Base-by-base conservation (phyloP, 163 green algal genomes). In the Volvox carteri region DNA sequence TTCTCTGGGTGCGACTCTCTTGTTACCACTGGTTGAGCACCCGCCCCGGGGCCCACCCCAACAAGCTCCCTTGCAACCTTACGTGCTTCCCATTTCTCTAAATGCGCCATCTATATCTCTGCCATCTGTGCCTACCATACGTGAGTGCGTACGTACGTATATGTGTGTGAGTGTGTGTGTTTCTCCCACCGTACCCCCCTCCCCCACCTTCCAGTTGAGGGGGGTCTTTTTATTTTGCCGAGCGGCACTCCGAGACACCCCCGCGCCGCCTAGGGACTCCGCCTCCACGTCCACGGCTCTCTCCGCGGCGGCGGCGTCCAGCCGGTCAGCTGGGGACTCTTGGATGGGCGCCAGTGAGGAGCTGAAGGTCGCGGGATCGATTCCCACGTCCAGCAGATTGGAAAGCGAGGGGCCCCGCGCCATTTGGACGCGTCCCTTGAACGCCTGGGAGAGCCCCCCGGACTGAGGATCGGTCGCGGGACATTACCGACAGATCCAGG, bases 361-460 rank as follows among this genome's bases (percentile, higher is more conserved):
- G 41, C 11, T 39, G 62, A 86, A 86, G n/a, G 68, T 37, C 62
- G 42, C 44, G n/a, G 46, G 46, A 73, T 87, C 81, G 30, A 87
- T 87, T 11, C 80, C 80, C 62, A 48, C 87, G 77, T 98, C 96
- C 58, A 98, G 90, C 78, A 98, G 90, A 87, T 98, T 98, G 85
- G 96, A 95, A 11, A 98, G 91, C 11, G 95, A 98, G 11, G 97
- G 84, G 1, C 91, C 91, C 50, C 96, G 94, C 28, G 52, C 68
- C 81, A 88, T 80, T 2, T 87, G 65, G 4, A 84, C 23, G 28
- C 81, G 81, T 44, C 81, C n/a, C 35, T 91, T 91, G 39, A 96
- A 87, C 7, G 91, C 91, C 35, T 93, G 90, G 21, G 91, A 94
- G 25, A 97, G 90, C 75, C 94, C 94, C 46, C 75, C 48, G 56